Conservation (phyloP, 2,329 filamentous ascomycete genomes). For the Biscogniauxia marginata region DNA sequence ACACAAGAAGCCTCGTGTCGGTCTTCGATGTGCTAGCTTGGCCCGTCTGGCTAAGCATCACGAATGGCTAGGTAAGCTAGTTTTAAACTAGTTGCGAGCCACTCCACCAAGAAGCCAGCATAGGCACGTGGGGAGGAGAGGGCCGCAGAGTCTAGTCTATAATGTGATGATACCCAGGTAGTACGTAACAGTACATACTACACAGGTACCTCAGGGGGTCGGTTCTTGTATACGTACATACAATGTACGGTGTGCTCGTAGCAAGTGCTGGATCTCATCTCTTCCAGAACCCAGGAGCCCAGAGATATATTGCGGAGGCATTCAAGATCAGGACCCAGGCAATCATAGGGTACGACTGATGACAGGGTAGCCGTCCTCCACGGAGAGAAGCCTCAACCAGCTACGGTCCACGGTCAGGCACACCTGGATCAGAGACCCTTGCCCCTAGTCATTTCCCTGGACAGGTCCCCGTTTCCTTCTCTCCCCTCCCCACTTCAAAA, state of each 20-base stretch:
- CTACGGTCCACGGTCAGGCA: not conserved
- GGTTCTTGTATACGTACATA: not conserved
- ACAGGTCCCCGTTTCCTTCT: not conserved
- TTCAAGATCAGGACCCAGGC: not conserved
- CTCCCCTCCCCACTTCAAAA: not conserved
- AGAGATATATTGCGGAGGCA: not conserved
- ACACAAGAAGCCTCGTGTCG: not conserved
- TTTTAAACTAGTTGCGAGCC: not conserved
- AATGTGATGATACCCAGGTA: not conserved
- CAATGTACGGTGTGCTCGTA: not conserved
- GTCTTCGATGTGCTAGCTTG: constrained; percentile 6
- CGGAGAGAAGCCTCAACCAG: not conserved
- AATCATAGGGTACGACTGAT: not conserved
- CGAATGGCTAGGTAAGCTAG: not conserved
- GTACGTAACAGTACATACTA: not conserved
- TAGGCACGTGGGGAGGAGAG: not conserved
- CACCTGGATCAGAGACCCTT: constrained; percentile 2
- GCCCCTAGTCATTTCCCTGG: constrained; percentile 2
- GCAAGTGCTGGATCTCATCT: not conserved
- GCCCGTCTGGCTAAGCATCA: not conserved
- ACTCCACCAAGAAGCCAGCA: not conserved
- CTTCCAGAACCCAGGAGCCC: not conserved
- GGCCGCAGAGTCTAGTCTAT: not conserved
- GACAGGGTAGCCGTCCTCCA: not conserved
- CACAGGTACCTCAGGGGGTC: too few species aligned